Base-by-base conservation (phyloP, 2,329 filamentous ascomycete genomes). In the Epichloe elymi region DNA sequence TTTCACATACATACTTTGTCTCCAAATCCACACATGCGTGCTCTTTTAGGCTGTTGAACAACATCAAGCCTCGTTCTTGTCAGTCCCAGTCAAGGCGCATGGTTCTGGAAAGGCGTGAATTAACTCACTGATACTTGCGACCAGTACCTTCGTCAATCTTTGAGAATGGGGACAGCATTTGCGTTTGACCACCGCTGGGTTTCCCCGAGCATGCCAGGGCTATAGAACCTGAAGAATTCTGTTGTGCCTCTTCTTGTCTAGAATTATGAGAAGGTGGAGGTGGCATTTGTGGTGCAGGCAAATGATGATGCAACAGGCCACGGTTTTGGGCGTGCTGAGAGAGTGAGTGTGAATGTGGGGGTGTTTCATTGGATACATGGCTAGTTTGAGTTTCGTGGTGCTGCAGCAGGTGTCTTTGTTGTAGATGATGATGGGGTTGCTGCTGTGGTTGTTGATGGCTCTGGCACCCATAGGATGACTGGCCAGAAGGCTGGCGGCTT, bases 11-110 rank as follows among this genome's bases (percentile, higher is more conserved):
- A 20, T 70, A 93, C 88, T 78, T 97, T 98, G 73, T 98, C 93
- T 55, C 93, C 93, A 70, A 97, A 98, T 7, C 93, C 93, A 71
- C 93, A 98, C 93, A 97, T 97, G 55, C 93, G 86, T 57, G 93
- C 93, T 60, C 93, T 82, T 60, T 88, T 78, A 48, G 93, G 93
- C 67, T 97, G 89, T 71, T 98, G 93, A 58, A 87, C 82, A 54
- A 96, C 88, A 57, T 83, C 74, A 48, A 95, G 76, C 55, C 82
- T 85, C 57, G 51, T 35, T 37, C 37, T 15, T 12, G 48, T 65
- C 51, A 62, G 60, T 12, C 5, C n/a, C 35, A n/a, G 20, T 39
- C 12, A 30, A 23, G 20, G 38, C 33, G 19, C 35, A 10, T n/a
- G 4, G 7, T 33, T n/a, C 19, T 3, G 19, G 11, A 30, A 10